phyloP scores from a whole-genome alignment of 1,284 basidiomycete genomes.

The Irpex rosettiformis region DNA sequence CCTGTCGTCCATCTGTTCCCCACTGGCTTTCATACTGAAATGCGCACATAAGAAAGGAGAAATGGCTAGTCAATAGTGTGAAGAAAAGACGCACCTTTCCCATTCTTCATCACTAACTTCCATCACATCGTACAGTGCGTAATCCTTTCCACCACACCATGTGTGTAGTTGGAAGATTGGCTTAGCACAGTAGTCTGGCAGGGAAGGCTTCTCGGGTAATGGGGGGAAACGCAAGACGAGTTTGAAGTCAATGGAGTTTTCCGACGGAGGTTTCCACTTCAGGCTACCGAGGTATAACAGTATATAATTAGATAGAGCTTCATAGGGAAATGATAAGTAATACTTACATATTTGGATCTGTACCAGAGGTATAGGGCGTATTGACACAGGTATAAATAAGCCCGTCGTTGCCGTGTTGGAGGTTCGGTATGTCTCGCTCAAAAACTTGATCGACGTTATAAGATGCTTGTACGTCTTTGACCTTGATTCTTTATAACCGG shows the following conservation, averaged over 20 bases:
- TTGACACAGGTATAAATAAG: conserved; percentile 95
- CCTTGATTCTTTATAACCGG: conserved; percentile 57
- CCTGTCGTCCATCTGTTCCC: conserved; percentile 90
- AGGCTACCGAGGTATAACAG: conserved; percentile 30
- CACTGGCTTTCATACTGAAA: conserved; percentile 76
- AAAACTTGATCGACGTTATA: conserved; percentile 90
- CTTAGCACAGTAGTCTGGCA: conserved; percentile 82
- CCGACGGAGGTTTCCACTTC: conserved; percentile 99
- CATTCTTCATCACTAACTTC: conserved; percentile 89
- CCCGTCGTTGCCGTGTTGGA: conserved; percentile 94
- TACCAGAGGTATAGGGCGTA: conserved; percentile 84
- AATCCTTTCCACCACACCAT: conserved; percentile 68
- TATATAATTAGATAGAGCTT: conserved; percentile 6
- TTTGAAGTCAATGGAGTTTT: conserved; percentile 98
- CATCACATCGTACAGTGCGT: conserved; percentile 88
- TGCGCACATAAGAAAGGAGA: conserved; percentile 2
- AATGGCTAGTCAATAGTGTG: background rate
- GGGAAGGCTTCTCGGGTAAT: conserved; percentile 40
- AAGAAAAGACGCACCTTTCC: conserved; percentile 65
- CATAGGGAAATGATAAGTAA: conserved; percentile 1
- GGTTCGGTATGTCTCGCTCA: conserved; percentile 76
- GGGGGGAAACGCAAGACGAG: conserved; percentile 91
- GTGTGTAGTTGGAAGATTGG: conserved; percentile 84
- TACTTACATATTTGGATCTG: conserved; percentile 86
- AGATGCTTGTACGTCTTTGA: conserved; percentile 88